Evolutionary conservation across 73 alveolate genomes (phyloP), one percentile per base, ranked within the genome.

Genomic region (Paraurostyla sp.): DNA sequence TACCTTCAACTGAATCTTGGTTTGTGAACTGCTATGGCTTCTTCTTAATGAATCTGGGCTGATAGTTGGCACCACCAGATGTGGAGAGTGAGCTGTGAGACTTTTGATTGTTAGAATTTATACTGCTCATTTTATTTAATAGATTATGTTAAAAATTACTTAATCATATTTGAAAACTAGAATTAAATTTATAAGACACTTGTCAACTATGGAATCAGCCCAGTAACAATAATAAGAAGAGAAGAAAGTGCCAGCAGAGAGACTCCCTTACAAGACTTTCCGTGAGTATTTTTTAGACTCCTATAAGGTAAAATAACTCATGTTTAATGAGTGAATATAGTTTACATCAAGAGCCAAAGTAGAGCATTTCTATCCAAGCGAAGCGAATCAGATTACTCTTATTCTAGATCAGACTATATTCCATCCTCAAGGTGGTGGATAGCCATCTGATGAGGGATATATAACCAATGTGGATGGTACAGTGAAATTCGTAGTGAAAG

Each of bases 361-460:
- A 0, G 62, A 23, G 32, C 30, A 52, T 25, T 49, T 22, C 16
- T 6, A 25, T 13, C 38, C 62, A 50, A 88, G 50, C 0, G 32
- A 57, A 13, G 95, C 71, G 18, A 40, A 48, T n/a, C 52, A 71
- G 63, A 49, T 50, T 42, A 83, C 48, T 29, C 87, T 96, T 30
- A 63, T 92, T 25, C 83, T 96, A 49, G 94, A 90, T 45, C 83
- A 92, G 59, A 92, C 98, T 30, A 89, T 96, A 41, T 95, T 96
- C 88, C 99, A 96, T 83, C 99, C 99, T 43, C 93, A 96, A 90
- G 99, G 99, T 33, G 99, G 99, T 16, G 99, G 99, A 27, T 87
- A 96, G 83, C 99, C 99, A 40, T 69, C 93, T 29, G 99, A 96
- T 88, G 95, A 75, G 33, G 99, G 99, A 18, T 50, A n/a, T 23